Conservation (phyloP, 306 rosid genomes). For the Rubus parviflorus region DNA sequence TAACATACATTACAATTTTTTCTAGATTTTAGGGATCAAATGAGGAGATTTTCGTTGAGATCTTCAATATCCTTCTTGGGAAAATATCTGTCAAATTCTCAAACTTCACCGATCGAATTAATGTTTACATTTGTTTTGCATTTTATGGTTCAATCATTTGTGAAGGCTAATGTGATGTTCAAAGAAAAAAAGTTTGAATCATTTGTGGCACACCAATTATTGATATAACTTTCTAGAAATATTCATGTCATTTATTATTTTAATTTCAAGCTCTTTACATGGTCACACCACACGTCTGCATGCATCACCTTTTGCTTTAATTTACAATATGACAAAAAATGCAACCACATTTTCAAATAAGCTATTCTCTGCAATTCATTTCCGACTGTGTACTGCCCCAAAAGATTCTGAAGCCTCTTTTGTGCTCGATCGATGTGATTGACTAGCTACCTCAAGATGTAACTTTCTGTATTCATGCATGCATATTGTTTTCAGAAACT, state of each 20-base stretch:
- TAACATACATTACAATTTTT: too few relatives aligned
- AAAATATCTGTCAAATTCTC: neutral
- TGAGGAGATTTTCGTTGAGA: neutral
- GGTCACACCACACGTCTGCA: neutral
- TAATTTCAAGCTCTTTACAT: neutral
- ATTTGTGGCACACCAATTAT: neutral
- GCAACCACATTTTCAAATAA: neutral
- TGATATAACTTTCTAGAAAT: neutral
- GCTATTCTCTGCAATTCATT: neutral
- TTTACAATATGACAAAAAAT: slow-evolving; percentile 3
- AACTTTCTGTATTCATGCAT: neutral
- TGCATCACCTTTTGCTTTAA: slow-evolving; percentile 20
- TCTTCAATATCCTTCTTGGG: neutral
- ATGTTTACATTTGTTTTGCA: neutral
- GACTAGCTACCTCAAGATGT: neutral
- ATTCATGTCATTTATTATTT: neutral
- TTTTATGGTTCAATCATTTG: neutral
- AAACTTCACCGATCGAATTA: neutral
- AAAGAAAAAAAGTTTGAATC: neutral
- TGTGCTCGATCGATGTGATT: neutral
- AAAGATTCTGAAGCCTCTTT: neutral
- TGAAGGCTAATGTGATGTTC: neutral
- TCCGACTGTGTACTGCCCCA: neutral
- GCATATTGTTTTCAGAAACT: neutral
- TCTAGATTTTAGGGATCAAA: too few relatives aligned